Conservation (phyloP, 176 grass and related monocot species). For the Carex myosuroides region DNA sequence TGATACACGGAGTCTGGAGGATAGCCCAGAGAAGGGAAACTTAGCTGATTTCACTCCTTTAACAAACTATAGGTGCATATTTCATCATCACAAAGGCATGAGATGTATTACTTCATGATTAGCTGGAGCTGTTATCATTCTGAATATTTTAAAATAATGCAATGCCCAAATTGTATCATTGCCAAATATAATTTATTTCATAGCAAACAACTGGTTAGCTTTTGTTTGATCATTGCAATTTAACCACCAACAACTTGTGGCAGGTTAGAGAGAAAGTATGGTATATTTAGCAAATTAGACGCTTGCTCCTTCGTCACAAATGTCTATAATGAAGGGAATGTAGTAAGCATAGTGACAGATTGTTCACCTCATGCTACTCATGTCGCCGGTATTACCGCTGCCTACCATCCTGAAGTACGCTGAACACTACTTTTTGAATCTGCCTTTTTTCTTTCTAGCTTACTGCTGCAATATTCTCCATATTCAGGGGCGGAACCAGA, state of each 20-base stretch:
- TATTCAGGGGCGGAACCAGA: background rate
- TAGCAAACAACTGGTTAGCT: background rate
- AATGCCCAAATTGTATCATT: background rate
- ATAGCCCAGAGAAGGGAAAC: slow-evolving; percentile 50
- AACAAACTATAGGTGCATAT: slow-evolving; percentile 78
- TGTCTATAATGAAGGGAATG: slow-evolving; percentile 89
- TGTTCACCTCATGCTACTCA: slow-evolving; percentile 94
- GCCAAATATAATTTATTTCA: background rate
- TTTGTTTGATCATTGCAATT: slow-evolving; percentile 16
- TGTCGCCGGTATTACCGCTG: slow-evolving; percentile 95
- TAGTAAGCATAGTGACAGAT: slow-evolving; percentile 97
- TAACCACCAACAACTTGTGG: slow-evolving; percentile 8
- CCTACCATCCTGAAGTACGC: slow-evolving; percentile 83
- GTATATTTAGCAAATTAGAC: slow-evolving; percentile 95
- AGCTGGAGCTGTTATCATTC: background rate
- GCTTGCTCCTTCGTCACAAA: slow-evolving; percentile 95
- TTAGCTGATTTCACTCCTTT: slow-evolving; percentile 89
- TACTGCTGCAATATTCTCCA: background rate
- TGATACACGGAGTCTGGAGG: slow-evolving; percentile 78
- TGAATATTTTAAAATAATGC: background rate
- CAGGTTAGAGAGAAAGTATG: slow-evolving; percentile 80
- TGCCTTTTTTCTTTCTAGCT: slow-evolving; percentile 21
- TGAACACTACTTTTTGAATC: slow-evolving; percentile 4
- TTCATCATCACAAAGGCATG: background rate
- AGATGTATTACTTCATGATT: background rate